Evolutionary conservation across 1,284 basidiomycete species (phyloP).

Genomic region (Vanrija sp.): DNA sequence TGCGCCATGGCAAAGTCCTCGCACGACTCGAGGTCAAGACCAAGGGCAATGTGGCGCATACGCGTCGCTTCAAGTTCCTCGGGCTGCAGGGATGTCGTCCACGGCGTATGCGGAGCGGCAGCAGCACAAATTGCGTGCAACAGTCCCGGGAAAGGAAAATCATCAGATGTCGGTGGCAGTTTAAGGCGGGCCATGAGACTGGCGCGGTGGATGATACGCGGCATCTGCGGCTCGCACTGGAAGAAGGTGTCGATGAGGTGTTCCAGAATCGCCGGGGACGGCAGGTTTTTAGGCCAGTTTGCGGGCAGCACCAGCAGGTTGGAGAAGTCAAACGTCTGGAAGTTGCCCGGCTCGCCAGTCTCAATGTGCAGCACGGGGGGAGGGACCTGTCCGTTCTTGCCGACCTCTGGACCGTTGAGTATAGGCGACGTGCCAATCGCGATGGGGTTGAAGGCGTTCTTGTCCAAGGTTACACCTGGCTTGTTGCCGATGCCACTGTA

Average conservation of each 20-base stretch:
- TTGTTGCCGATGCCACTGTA: no score
- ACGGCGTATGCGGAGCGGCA: slow-evolving; percentile 46
- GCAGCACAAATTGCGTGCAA: slow-evolving; percentile 51
- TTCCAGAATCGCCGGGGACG: slow-evolving; percentile 39
- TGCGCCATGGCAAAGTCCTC: slow-evolving; percentile 44
- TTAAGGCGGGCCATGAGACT: slow-evolving; percentile 45
- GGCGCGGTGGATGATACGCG: slow-evolving; percentile 45
- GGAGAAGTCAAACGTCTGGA: slow-evolving; percentile 26
- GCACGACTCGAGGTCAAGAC: slow-evolving; percentile 28
- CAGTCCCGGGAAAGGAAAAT: slow-evolving; percentile 50
- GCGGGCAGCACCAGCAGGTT: slow-evolving; percentile 34
- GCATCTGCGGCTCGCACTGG: slow-evolving; percentile 38
- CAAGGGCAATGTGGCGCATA: slow-evolving; percentile 18
- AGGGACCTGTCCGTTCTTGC: neutral
- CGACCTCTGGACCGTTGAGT: neutral
- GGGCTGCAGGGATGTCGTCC: slow-evolving; percentile 31
- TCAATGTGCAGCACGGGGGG: slow-evolving; percentile 1
- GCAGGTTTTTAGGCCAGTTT: slow-evolving; percentile 42
- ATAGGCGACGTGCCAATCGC: neutral
- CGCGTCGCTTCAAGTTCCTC: slow-evolving; percentile 27
- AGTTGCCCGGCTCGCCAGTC: slow-evolving; percentile 9
- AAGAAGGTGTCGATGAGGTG: slow-evolving; percentile 48
- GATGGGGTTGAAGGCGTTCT: neutral
- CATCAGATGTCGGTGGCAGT: slow-evolving; percentile 46
- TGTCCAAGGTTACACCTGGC: neutral